Percentiles rank a stretch among this genome's conserved stretches.
Evolutionary conservation across 345 rosid species (phyloP).

Genomic region (Anacardium occidentale): DNA sequence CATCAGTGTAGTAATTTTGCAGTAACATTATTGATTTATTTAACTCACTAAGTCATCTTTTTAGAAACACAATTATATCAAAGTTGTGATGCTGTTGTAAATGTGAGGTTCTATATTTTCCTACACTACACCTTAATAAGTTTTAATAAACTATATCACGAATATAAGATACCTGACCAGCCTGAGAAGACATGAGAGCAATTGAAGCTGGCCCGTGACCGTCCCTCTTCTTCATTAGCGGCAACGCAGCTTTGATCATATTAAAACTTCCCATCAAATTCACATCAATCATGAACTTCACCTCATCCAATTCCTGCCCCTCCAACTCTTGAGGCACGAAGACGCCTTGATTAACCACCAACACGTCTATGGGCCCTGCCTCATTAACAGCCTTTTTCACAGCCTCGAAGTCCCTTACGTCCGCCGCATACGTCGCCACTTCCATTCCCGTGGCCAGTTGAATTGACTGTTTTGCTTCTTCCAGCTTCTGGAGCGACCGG

Average conservation of each 20-base stretch:
- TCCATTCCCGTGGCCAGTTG: conserved; percentile 67
- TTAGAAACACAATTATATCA: no score
- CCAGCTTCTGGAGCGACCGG: conserved; percentile 55
- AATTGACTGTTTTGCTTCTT: conserved; percentile 61
- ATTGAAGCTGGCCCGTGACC: conserved; percentile 58
- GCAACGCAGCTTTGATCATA: conserved; percentile 78
- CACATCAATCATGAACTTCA: conserved; percentile 74
- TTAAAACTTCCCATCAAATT: conserved; percentile 83
- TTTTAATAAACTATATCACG: not conserved
- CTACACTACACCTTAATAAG: no score
- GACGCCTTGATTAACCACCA: conserved; percentile 83
- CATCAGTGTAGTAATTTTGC: no score
- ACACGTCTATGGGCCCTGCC: conserved; percentile 70
- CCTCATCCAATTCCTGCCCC: conserved; percentile 59
- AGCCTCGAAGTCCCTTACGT: conserved; percentile 71
- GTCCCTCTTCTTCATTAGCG: conserved; percentile 59
- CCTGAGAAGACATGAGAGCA: conserved; percentile 79
- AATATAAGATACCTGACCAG: conserved; percentile 61
- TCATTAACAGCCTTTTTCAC: conserved; percentile 43
- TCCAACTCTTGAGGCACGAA: conserved; percentile 60
- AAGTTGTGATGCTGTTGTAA: no score
- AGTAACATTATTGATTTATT: no score
- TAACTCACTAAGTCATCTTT: no score
- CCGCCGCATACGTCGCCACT: conserved; percentile 63
- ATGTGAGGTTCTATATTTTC: no score